Evolutionary conservation across 139 green algal genomes (phyloP).

Genomic region (Coelastrella sp.): DNA sequence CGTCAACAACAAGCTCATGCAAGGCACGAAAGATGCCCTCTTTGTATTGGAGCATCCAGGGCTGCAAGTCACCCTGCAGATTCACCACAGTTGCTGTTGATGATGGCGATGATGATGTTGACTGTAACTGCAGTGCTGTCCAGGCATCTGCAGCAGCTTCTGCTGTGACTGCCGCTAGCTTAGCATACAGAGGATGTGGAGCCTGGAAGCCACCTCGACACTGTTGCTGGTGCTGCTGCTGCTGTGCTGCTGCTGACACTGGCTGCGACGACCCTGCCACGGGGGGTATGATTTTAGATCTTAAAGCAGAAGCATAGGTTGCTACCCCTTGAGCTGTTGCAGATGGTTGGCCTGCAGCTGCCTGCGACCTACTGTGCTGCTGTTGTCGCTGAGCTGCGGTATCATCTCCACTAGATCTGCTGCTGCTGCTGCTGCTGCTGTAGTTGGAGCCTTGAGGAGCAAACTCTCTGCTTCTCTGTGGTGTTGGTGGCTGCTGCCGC

Average conservation of each 20-base stretch:
- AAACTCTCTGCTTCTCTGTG: slow-evolving; percentile 16
- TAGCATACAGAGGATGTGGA: neutral
- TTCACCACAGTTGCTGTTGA: neutral
- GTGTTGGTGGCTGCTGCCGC: neutral
- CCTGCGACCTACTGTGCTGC: neutral
- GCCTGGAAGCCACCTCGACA: neutral
- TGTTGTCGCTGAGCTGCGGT: too few species aligned
- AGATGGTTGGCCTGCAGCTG: neutral
- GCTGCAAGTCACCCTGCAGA: neutral
- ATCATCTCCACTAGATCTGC: too few species aligned
- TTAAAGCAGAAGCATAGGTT: neutral
- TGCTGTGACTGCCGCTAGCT: neutral
- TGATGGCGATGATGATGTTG: neutral
- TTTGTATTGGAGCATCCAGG: slow-evolving; percentile 5
- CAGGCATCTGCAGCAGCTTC: neutral
- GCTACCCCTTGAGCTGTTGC: neutral
- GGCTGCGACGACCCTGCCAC: too few species aligned
- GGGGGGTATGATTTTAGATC: neutral
- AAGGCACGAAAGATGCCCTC: neutral
- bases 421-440: too few species aligned
- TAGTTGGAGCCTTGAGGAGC: too few species aligned
- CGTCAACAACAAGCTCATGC: neutral
- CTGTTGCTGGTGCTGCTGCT: neutral
- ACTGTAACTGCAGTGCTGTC: neutral
- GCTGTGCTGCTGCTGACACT: neutral